Evolutionary conservation across 441 rosid genomes (phyloP), one percentile per base, ranked within the genome.

Genomic region (Aquilaria agallochum): DNA sequence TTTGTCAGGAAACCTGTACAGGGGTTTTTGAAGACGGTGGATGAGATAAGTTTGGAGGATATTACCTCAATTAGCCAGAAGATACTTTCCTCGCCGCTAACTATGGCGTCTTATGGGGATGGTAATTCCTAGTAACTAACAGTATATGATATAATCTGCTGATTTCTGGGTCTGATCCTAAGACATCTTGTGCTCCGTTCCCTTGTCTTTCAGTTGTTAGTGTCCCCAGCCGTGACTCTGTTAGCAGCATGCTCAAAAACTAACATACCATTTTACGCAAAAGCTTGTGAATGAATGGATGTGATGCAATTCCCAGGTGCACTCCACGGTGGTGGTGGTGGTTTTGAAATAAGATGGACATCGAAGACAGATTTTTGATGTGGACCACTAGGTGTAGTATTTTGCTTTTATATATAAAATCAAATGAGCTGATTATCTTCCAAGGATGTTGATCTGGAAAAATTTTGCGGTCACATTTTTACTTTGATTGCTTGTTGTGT

Each of bases 41-140:
- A 90, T 55, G 77, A 70, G 68, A 71, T 93, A 48, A 87, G 89
- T 11, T 65, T 76, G 65, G 72, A 78, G 47, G 96, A 87, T 74
- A 85, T 90, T 20, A 6, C 79, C n/a, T 65, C 76, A 12, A 68
- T 80, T 62, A 83, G 83, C 62, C 66, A 75, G 69, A 84, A 77
- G 78, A 73, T 94, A 31, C 66, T 94, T 31, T 76, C 93, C 9
- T 88, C 90, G 12, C 96, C 95, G 48, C 75, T 94, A 56, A 85
- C 98, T 59, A 84, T 94, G 93, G 96, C 91, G 52, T 80, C 92
- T 53, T 77, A 80, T 13, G 96, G 95, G 10, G 96, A 95, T 33
- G 98, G 99, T 95, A 81, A 76, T 53, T 36, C 33, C 56, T 51
- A 6, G 36, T 44, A 56, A 27, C n/a, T 20, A 20, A 20, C 27